Conservation (phyloP, 2,329 filamentous ascomycete species). For the Colletotrichum sojae region DNA sequence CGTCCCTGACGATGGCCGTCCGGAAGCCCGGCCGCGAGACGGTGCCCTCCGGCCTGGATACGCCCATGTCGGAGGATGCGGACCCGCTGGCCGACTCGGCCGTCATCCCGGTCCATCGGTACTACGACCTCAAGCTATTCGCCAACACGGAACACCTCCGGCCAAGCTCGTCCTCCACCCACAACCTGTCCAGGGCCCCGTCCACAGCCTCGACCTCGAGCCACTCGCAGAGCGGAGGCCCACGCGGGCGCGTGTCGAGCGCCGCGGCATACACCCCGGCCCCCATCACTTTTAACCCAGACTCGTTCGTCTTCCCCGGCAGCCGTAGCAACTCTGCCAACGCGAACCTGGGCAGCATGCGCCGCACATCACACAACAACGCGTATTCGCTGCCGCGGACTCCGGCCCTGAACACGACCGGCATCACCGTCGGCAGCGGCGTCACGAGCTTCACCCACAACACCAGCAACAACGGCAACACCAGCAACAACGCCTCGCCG, state of each 20-base stretch:
- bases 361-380: constrained; percentile 47
- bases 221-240: constrained; percentile 44
- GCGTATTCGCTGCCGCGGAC: constrained; percentile 42
- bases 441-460: constrained; percentile 49
- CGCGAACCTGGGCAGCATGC: constrained; percentile 54
- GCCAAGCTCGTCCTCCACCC: constrained; percentile 53
- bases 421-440: constrained; percentile 58
- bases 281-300: constrained; percentile 52
- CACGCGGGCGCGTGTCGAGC: constrained; percentile 55
- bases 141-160: constrained; percentile 82
- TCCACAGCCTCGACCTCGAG: constrained; percentile 53
- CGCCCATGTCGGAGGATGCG: constrained; percentile 43
- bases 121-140: constrained; percentile 82
- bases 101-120: constrained; percentile 66
- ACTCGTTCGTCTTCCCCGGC: constrained; percentile 55
- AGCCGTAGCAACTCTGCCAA: constrained; percentile 63
- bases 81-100: constrained; percentile 40
- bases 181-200: constrained; percentile 46
- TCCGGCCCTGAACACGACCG: constrained; percentile 50
- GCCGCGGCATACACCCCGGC: constrained; percentile 27
- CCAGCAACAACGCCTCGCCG: constrained; percentile 47
- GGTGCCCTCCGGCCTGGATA: constrained; percentile 44
- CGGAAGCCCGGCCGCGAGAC: constrained; percentile 65
- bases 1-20: constrained; percentile 90
- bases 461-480: no score